Conservation (phyloP, 2,329 filamentous ascomycete species). For the Cytospora mali region DNA sequence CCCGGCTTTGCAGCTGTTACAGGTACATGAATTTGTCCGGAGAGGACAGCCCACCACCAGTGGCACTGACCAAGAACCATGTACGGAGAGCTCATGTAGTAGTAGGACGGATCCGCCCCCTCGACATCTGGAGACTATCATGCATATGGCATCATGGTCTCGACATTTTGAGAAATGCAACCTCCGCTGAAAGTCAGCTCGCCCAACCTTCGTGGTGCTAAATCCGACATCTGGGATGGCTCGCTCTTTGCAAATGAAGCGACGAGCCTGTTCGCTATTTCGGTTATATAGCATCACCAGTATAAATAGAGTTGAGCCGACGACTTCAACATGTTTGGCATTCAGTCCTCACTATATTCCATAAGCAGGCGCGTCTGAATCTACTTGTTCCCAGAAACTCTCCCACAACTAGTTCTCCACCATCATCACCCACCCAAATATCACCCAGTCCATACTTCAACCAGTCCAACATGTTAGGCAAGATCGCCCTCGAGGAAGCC, state of each 20-base stretch:
- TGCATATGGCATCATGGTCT: conserved; percentile 22
- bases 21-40: neutral
- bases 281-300: neutral
- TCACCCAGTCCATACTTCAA: neutral
- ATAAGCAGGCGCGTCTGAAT: neutral
- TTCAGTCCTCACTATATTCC: neutral
- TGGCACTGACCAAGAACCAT: neutral
- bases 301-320: neutral
- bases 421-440: neutral
- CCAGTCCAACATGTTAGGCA: conserved; percentile 18
- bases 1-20: neutral
- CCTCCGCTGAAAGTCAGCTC: neutral
- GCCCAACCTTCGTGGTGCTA: neutral
- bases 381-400: neutral
- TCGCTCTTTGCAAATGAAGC: conserved; percentile 4
- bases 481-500: conserved; percentile 27
- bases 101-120: neutral
- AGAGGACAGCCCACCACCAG: neutral
- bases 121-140: conserved; percentile 23
- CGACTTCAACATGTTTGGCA: neutral
- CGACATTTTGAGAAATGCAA: conserved; percentile 9
- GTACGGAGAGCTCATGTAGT: conserved; percentile 1
- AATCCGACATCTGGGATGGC: neutral
- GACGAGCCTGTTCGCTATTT: neutral
- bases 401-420: neutral